phyloP scores from a whole-genome alignment of 345 rosid genomes.

The Eucalyptus pauciflora region DNA sequence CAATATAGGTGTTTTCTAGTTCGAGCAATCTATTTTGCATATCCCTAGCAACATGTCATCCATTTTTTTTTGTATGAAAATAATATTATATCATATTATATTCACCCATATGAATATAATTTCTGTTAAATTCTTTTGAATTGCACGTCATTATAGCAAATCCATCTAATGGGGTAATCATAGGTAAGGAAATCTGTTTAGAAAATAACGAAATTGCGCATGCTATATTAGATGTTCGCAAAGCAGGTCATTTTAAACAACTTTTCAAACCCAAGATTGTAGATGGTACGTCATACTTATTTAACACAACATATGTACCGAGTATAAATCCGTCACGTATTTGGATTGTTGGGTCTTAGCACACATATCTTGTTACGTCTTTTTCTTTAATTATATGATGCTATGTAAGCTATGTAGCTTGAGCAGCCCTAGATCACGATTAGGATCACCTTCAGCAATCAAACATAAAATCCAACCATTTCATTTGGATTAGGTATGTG shows the following conservation, averaged over 20 bases:
- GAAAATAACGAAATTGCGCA: neutral
- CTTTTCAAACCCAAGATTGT: neutral
- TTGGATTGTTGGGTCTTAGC: neutral
- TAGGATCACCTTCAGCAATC: neutral
- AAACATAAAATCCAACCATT: neutral
- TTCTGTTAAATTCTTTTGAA: neutral
- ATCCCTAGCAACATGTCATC: neutral
- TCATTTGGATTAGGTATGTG: neutral
- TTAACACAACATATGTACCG: neutral
- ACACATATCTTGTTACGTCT: neutral
- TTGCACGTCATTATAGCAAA: neutral
- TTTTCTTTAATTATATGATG: neutral
- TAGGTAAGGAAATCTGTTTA: neutral
- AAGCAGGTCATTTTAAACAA: neutral
- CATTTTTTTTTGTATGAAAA: neutral
- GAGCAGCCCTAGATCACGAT: neutral
- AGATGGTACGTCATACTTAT: neutral
- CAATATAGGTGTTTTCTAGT: accelerated
- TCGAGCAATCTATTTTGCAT: accelerated
- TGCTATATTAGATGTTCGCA: neutral
- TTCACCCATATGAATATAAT: neutral
- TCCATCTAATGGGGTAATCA: neutral
- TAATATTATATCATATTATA: neutral
- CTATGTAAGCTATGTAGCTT: neutral
- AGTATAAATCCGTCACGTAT: neutral